These are phyloP conservation scores for Allium cepa DNA, from an alignment of 106 monocot genomes.

Conservation along the genomic window DNA sequence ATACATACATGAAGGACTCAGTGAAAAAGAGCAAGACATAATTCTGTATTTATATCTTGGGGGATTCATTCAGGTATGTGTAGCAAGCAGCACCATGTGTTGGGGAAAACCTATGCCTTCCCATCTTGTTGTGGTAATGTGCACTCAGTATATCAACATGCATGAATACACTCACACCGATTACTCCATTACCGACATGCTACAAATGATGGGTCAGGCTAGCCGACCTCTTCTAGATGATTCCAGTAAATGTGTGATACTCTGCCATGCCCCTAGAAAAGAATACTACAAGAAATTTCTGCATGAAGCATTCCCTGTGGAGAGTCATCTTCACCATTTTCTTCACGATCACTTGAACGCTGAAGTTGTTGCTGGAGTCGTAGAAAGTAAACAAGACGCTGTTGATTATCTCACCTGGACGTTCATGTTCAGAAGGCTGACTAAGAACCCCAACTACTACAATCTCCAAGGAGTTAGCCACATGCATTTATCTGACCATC, in stretches of 20 bases:
- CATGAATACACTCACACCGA: constrained; percentile 82
- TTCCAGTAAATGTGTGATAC: constrained; percentile 84
- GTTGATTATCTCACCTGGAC: constrained; percentile 99
- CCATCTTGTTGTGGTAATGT: constrained; percentile 88
- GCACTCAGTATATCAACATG: constrained; percentile 75
- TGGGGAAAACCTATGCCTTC: constrained; percentile 77
- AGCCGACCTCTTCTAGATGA: constrained; percentile 80
- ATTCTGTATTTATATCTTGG: constrained; percentile 58
- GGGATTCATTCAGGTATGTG: constrained; percentile 83
- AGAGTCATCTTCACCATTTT: constrained; percentile 92
- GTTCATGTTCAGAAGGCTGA: constrained; percentile 91
- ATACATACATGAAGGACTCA: constrained; percentile 93
- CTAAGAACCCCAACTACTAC: constrained; percentile 89
- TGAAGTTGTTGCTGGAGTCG: constrained; percentile 75
- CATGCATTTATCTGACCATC: constrained; percentile 87
- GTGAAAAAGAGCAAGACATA: constrained; percentile 64
- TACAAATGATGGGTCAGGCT: constrained; percentile 97
- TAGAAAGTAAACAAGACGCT: constrained; percentile 94
- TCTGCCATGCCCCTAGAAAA: constrained; percentile 84
- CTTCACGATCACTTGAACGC: constrained; percentile 94
- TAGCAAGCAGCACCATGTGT: constrained; percentile 73
- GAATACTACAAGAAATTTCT: constrained; percentile 97
- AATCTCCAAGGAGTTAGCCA: constrained; percentile 93
- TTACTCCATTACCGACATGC: constrained; percentile 83
- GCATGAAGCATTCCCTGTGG: constrained; percentile 88